phyloP scores from a whole-genome alignment of 768 basidiomycete genomes.

The Trametes cinnabarina region DNA sequence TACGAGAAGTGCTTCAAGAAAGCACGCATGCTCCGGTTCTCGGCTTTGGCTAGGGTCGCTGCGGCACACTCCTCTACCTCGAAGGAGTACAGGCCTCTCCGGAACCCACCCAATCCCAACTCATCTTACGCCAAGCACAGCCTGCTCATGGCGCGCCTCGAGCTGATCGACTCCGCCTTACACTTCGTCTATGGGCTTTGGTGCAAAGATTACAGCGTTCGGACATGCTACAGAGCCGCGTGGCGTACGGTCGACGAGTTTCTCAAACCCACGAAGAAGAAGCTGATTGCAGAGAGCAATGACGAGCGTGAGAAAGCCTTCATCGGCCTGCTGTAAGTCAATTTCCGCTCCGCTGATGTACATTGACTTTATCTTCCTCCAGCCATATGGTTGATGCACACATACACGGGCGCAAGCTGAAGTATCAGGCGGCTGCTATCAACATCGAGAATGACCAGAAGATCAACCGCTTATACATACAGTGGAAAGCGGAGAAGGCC shows the following conservation, averaged over 20 bases:
- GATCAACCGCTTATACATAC: conserved; percentile 6
- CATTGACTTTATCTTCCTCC: conserved; percentile 23
- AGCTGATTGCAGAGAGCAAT: conserved; percentile 51
- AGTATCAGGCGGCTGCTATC: conserved; percentile 36
- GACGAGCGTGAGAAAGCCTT: conserved; percentile 58
- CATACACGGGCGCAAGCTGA: conserved; percentile 55
- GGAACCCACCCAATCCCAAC: conserved; percentile 59
- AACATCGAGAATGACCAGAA: conserved; percentile 21
- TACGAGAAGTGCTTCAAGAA: conserved; percentile 68
- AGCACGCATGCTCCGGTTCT: conserved; percentile 79
- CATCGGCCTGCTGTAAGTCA: conserved; percentile 75
- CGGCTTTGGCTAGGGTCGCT: conserved; percentile 76
- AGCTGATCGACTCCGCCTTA: conserved; percentile 77
- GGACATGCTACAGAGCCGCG: conserved; percentile 53
- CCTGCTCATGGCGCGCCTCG: conserved; percentile 71
- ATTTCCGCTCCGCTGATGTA: conserved; percentile 1
- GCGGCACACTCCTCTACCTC: conserved; percentile 66
- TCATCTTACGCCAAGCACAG: conserved; percentile 76
- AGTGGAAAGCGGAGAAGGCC: conserved; percentile 16
- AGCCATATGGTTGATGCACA: conserved; percentile 81
- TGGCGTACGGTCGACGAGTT: conserved; percentile 72
- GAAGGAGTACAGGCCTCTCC: conserved; percentile 61
- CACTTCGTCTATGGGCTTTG: conserved; percentile 84
- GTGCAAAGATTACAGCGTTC: conserved; percentile 65
- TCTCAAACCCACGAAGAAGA: conserved; percentile 68